Evolutionary conservation across 768 basidiomycete species (phyloP).

Genomic region (Vishniacozyma victoriae): DNA sequence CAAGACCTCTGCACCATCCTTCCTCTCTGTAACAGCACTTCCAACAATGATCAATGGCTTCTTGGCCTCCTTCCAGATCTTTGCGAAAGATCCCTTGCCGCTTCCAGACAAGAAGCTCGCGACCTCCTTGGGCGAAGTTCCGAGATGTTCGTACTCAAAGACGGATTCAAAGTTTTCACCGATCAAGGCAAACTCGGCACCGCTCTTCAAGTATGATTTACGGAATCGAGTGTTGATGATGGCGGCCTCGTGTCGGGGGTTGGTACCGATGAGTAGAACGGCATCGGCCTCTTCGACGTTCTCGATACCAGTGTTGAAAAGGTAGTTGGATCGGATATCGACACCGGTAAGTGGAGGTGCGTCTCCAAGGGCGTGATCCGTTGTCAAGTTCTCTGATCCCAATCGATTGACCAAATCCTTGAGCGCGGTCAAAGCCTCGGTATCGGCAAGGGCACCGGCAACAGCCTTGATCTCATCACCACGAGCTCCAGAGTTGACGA

Average conservation of each 20-base stretch:
- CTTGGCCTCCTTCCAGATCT: conserved; percentile 83
- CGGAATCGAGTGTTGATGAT: conserved; percentile 95
- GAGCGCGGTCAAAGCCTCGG: conserved; percentile 84
- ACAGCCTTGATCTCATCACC: conserved; percentile 92
- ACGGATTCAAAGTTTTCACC: conserved; percentile 86
- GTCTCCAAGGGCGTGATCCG: conserved; percentile 68
- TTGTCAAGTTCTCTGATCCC: conserved; percentile 85
- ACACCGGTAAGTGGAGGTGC: conserved; percentile 69
- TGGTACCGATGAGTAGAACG: conserved; percentile 89
- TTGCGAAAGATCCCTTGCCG: conserved; percentile 59
- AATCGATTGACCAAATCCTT: conserved; percentile 89
- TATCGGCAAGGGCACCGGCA: conserved; percentile 86
- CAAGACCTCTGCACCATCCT: conserved; percentile 72
- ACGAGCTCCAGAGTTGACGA: conserved; percentile 69
- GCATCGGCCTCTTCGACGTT: conserved; percentile 85
- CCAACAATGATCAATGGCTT: conserved; percentile 90
- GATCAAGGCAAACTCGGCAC: conserved; percentile 78
- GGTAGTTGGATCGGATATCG: conserved; percentile 90
- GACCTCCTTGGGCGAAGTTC: conserved; percentile 66
- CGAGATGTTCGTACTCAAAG: conserved; percentile 89
- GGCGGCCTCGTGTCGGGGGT: conserved; percentile 93
- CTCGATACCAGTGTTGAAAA: conserved; percentile 89
- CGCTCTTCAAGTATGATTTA: conserved; percentile 84
- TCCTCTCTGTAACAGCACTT: conserved; percentile 74
- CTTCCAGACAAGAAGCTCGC: conserved; percentile 66